Conservation (phyloP, 2,329 filamentous ascomycete genomes). For the Colletotrichum truncatum region DNA sequence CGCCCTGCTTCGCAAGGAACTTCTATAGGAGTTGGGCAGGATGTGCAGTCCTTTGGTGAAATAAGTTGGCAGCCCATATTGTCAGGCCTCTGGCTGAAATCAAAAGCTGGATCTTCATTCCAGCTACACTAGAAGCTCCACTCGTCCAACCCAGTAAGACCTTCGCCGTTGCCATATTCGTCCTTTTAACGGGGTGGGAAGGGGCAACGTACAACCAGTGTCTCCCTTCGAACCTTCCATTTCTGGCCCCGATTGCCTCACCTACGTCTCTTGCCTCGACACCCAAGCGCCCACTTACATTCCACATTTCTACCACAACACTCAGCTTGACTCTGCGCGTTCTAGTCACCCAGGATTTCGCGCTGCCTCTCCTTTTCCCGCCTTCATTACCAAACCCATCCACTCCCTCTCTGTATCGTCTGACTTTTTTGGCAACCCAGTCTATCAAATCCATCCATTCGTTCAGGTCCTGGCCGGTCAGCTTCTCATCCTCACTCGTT, state of each 20-base stretch:
- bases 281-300: slow-evolving; percentile 14
- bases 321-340: slow-evolving; percentile 21
- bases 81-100: neutral
- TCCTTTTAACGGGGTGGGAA: slow-evolving; percentile 22
- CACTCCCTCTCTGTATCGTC: slow-evolving; percentile 23
- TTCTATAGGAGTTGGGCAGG: neutral
- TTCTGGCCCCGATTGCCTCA: slow-evolving; percentile 8
- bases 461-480: slow-evolving; percentile 18
- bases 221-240: slow-evolving; percentile 28
- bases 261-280: neutral
- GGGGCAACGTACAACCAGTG: slow-evolving; percentile 12
- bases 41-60: neutral
- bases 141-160: slow-evolving; percentile 20
- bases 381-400: neutral
- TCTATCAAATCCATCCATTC: slow-evolving; percentile 29
- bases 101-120: slow-evolving; percentile 9
- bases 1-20: neutral
- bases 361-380: slow-evolving; percentile 27
- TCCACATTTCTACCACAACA: slow-evolving; percentile 25
- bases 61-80: neutral
- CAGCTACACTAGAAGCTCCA: neutral
- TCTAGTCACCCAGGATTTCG: neutral
- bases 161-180: neutral
- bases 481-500: slow-evolving; percentile 19
- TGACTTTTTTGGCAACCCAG: slow-evolving; percentile 29